These are phyloP conservation scores for Colletotrichum cuscutae DNA, from an alignment of 2,329 filamentous ascomycete species.

Conservation along the genomic window DNA sequence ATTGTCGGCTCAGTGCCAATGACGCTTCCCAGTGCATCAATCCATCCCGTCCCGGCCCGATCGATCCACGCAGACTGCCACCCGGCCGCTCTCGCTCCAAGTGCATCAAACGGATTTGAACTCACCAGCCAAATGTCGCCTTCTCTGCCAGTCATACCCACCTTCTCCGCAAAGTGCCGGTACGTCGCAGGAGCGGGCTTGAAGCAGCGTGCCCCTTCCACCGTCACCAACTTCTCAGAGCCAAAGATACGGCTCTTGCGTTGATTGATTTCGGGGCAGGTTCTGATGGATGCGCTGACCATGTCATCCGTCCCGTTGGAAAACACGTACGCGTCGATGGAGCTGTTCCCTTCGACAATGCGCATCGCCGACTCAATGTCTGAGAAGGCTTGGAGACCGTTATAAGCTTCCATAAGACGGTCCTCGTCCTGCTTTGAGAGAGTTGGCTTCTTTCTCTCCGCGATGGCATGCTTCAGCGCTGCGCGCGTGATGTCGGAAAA, in stretches of 20 bases:
- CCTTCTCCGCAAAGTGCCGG: constrained; percentile 62
- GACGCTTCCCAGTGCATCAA: constrained; percentile 66
- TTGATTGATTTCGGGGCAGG: constrained; percentile 63
- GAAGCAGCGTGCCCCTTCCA: constrained; percentile 68
- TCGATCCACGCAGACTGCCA: constrained; percentile 76
- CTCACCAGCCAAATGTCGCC: constrained; percentile 74
- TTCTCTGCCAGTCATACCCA: constrained; percentile 56
- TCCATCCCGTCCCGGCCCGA: constrained; percentile 70
- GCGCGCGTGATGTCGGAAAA: constrained; percentile 73
- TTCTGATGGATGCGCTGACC: constrained; percentile 68
- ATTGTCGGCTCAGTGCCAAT: constrained; percentile 60
- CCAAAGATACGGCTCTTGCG: constrained; percentile 57
- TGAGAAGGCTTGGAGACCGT: constrained; percentile 71
- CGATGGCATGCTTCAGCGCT: constrained; percentile 71
- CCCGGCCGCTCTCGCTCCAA: constrained; percentile 70
- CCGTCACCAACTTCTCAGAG: constrained; percentile 61
- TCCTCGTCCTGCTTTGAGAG: constrained; percentile 56
- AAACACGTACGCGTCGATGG: constrained; percentile 70
- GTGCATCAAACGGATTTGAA: constrained; percentile 78
- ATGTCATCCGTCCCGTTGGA: constrained; percentile 75
- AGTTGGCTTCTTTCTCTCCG: constrained; percentile 64
- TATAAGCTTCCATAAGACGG: constrained; percentile 71
- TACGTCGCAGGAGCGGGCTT: constrained; percentile 75
- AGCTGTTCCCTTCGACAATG: constrained; percentile 50
- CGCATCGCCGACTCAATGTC: constrained; percentile 68